A percentile compares a stretch with the other conserved stretches of the same genome.
phyloP scores from a whole-genome alignment of 306 rosid genomes.

The Hippophae gyantsensis region DNA sequence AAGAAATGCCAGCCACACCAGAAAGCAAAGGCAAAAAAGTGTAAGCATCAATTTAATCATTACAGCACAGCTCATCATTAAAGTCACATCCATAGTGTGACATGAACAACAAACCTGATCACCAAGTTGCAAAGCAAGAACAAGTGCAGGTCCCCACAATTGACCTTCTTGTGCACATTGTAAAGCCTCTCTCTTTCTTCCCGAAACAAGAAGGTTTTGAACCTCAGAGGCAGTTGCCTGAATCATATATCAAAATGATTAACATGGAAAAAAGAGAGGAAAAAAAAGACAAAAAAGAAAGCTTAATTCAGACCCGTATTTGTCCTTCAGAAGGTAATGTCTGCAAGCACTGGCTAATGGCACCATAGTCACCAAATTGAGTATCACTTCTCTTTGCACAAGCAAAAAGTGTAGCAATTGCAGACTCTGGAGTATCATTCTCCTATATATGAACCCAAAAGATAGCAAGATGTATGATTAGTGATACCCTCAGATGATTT shows the following conservation, averaged over 20 bases:
- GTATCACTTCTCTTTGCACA: conserved; percentile 39
- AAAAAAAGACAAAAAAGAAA: conserved; percentile 7
- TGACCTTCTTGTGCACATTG: conserved; percentile 90
- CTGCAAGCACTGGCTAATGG: conserved; percentile 54
- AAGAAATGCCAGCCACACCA: conserved; percentile 13
- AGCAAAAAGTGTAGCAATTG: conserved; percentile 79
- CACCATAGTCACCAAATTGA: conserved; percentile 44
- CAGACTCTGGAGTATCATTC: conserved; percentile 66
- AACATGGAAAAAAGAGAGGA: conserved; percentile 8
- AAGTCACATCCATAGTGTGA: conserved; percentile 5
- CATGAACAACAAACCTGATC: conserved; percentile 50
- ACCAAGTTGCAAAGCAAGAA: conserved; percentile 90
- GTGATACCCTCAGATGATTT: background rate
- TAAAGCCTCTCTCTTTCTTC: conserved; percentile 83
- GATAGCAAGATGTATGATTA: conserved; percentile 6
- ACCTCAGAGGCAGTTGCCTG: conserved; percentile 89
- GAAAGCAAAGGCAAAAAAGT: conserved; percentile 1
- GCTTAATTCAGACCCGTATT: conserved; percentile 38
- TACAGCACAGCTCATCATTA: conserved; percentile 12
- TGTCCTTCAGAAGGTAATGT: conserved; percentile 70
- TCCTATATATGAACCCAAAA: conserved; percentile 39
- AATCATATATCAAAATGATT: conserved; percentile 23
- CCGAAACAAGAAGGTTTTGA: conserved; percentile 77
- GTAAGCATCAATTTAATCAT: background rate
- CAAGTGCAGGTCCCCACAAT: conserved; percentile 97